Evolutionary conservation across 2,329 filamentous ascomycete genomes (phyloP).

Genomic region (Xylariomycetidae sp.): DNA sequence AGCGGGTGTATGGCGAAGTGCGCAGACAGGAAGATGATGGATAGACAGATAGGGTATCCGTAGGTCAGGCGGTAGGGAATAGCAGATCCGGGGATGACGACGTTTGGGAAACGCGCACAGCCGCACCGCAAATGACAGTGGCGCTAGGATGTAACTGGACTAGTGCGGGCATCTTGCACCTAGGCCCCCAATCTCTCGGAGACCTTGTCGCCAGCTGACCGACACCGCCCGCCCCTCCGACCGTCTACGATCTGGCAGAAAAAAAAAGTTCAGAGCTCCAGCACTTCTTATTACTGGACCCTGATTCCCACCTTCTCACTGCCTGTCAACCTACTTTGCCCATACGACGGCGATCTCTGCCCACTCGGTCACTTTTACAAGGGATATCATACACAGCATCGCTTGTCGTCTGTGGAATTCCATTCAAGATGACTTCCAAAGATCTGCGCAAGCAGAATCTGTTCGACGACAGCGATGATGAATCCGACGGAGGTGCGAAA

Average conservation of each 20-base stretch:
- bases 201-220: conserved; percentile 17
- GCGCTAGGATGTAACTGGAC: conserved; percentile 5
- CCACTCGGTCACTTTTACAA: too few relatives aligned
- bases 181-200: too few relatives aligned
- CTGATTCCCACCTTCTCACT: too few relatives aligned
- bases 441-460: conserved; percentile 38
- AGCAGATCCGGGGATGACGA: conserved; percentile 12
- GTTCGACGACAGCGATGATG: conserved; percentile 51
- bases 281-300: too few relatives aligned
- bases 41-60: too few relatives aligned
- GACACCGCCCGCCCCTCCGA: conserved; percentile 17
- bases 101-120: conserved; percentile 7
- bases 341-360: too few relatives aligned
- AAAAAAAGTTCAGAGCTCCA: conserved; percentile 12
- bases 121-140: conserved; percentile 1
- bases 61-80: too few relatives aligned
- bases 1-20: too few relatives aligned
- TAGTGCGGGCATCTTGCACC: conserved; percentile 7
- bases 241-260: conserved; percentile 8
- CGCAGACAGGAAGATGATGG: too few relatives aligned
- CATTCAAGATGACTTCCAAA: conserved; percentile 25
- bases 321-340: too few relatives aligned
- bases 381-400: not conserved
- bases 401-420: too few relatives aligned
- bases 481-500: conserved; percentile 37